Conservation (phyloP, 805 yeast genomes). For the Cyberlindnera misumaiensis region DNA sequence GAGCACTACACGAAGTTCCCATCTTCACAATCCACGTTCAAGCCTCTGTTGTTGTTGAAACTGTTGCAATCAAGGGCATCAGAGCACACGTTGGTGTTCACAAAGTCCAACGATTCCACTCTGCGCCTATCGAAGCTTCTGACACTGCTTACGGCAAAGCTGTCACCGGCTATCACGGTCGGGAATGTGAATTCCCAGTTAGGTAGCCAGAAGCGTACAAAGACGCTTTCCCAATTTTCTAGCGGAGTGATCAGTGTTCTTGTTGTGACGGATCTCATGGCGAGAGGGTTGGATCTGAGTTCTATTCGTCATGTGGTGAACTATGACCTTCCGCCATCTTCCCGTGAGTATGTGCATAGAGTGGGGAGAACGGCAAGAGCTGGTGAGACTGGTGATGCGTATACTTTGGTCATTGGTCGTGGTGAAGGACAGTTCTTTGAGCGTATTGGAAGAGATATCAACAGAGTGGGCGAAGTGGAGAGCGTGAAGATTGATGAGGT, state of each 20-base stretch:
- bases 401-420: conserved; percentile 65
- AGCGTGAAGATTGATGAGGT: conserved; percentile 23
- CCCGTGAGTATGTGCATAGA: conserved; percentile 91
- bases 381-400: conserved; percentile 66
- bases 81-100: conserved; percentile 50
- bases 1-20: conserved; percentile 35
- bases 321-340: conserved; percentile 83
- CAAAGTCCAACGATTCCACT: conserved; percentile 79
- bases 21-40: conserved; percentile 38
- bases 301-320: conserved; percentile 72
- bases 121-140: conserved; percentile 68
- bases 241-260: conserved; percentile 44
- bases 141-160: conserved; percentile 30
- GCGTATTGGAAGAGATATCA: conserved; percentile 43
- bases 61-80: conserved; percentile 33
- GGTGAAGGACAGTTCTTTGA: conserved; percentile 69
- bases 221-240: conserved; percentile 54
- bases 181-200: conserved; percentile 54
- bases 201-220: conserved; percentile 44
- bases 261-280: conserved; percentile 84
- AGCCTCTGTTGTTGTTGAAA: conserved; percentile 68
- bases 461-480: conserved; percentile 37
- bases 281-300: conserved; percentile 88
- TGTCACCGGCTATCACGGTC: conserved; percentile 19
- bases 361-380: conserved; percentile 98